Evolutionary conservation across 768 basidiomycete species (phyloP), one percentile per base, ranked within the genome.

Genomic region (Suillus sp.): DNA sequence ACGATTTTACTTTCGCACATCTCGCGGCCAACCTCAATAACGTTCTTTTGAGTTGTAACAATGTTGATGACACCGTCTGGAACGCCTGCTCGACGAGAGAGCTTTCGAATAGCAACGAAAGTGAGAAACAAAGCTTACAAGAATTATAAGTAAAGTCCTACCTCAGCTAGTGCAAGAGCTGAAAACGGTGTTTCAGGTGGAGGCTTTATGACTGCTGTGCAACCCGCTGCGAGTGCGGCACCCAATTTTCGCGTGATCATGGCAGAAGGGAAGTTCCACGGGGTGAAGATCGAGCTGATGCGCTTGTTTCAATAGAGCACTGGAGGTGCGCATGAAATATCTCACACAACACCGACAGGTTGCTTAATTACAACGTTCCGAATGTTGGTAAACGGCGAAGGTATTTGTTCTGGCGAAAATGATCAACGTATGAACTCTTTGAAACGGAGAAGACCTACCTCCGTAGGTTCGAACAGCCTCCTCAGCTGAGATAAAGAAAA

Each of bases 61-160:
- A 97, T 83, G 77, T 99, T 99, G 74, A 99, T 87, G 42, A 98
- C 97, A 50, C 97, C 97, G 38, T 91, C 86, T 5, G 97, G 96
- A 50, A 99, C 79, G 38, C 96, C 97, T n/a, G 96, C 96, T 45
- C 94, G 89, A 51, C 82, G 81, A 2, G 88, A 86, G 37, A 99
- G 84, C 92, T 96, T 13, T 57, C 5, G 51, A 32, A 65, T 27
- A 45, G 38, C 45, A 5, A 42, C 4, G 16, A 50, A 14, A 56
- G 16, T 18, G 13, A 53, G 20, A 10, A 14, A 14, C 25, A 25
- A 32, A 37, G 51, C 30, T 22, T 9, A 27, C 61, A 9, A 22
- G 2, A 56, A 18, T 25, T 20, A 10, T 43, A 35, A 45, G 20
- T 16, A 20, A 61, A 11, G 9, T n/a, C 75, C 55, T 70, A 92